Evolutionary conservation across 345 rosid genomes (phyloP), one percentile per base, ranked within the genome.

Genomic region (Erodium maritimum): DNA sequence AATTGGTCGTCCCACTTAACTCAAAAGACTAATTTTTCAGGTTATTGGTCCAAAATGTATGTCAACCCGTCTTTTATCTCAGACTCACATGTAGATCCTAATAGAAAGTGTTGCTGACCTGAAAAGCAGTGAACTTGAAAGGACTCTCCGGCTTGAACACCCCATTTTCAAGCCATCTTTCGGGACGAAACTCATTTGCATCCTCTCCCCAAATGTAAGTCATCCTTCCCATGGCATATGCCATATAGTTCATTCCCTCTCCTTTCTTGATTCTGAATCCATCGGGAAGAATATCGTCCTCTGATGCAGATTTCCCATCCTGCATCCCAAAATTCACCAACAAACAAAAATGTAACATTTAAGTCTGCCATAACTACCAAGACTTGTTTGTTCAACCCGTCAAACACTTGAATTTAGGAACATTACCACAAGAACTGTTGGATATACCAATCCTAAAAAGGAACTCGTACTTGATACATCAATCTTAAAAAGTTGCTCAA

Each of bases 211-310:
- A 72, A 48, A 75, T 23, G 21, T 17, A 65, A 9, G 69, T 50
- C 82, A 75, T 75, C 62, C 77, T 78, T 29, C 75, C 77, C 73
- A 67, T 72, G 21, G 80, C 75, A 23, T 65, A 72, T 25, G 77
- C 21, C 52, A 64, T 37, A 60, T 74, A 71, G 61, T 29, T 53
- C 22, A 71, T 13, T 2, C 62, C 69, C 21, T 69, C 75, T 57
- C 71, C 72, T 60, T 78, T 78, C 58, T 54, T 75, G 20, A 75
- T 70, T 48, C 46, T 60, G 48, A 62, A 75, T 11, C 79, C 79
- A 65, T 75, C 79, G 0, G 77, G 79, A 24, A 72, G 77, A 55
- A 62, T 34, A 53, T 78, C 77, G 63, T 75, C 73, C 59, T 54
- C 73, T 19, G 16, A 55, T 13, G 73, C 65, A 67, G 55, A 17